These are phyloP conservation scores for Ottelia alismoides DNA, from an alignment of 106 monocot species.

Conservation along the genomic window DNA sequence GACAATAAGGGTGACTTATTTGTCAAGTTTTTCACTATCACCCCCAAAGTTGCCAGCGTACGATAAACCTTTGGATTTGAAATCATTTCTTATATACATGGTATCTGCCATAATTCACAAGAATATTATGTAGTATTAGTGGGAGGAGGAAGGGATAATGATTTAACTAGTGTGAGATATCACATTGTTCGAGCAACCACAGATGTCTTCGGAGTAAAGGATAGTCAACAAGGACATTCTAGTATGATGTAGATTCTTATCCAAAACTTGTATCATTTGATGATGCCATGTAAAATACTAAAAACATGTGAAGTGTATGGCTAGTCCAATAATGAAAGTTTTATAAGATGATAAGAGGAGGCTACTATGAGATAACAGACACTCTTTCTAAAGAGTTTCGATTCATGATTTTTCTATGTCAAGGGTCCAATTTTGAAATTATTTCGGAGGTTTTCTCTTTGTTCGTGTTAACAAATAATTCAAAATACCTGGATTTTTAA, in stretches of 20 bases:
- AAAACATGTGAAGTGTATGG: slow-evolving; percentile 2
- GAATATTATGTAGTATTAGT: too few species aligned
- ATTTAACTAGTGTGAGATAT: slow-evolving; percentile 6
- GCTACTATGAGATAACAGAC: background rate
- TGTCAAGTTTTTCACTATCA: too few species aligned
- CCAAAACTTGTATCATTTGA: slow-evolving; percentile 3
- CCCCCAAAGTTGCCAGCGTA: too few species aligned
- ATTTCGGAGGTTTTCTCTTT: slow-evolving; percentile 3
- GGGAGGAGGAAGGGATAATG: too few species aligned
- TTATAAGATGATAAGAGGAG: background rate
- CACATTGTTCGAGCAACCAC: slow-evolving; percentile 8
- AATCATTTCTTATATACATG: too few species aligned
- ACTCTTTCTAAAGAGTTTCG: background rate
- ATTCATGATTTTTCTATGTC: background rate
- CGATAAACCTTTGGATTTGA: too few species aligned
- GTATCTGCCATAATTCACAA: too few species aligned
- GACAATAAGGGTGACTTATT: too few species aligned
- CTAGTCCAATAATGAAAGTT: background rate
- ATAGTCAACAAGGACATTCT: slow-evolving; percentile 4
- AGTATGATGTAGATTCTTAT: slow-evolving; percentile 7
- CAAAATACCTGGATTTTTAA: background rate
- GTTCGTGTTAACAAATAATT: slow-evolving; percentile 2
- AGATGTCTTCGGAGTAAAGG: slow-evolving; percentile 3
- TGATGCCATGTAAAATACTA: background rate
- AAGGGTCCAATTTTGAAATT: slow-evolving; percentile 6